These are phyloP conservation scores for Debaryomycetaceae sp. DNA, from an alignment of 1,139 yeast species.

Conservation along the genomic window DNA sequence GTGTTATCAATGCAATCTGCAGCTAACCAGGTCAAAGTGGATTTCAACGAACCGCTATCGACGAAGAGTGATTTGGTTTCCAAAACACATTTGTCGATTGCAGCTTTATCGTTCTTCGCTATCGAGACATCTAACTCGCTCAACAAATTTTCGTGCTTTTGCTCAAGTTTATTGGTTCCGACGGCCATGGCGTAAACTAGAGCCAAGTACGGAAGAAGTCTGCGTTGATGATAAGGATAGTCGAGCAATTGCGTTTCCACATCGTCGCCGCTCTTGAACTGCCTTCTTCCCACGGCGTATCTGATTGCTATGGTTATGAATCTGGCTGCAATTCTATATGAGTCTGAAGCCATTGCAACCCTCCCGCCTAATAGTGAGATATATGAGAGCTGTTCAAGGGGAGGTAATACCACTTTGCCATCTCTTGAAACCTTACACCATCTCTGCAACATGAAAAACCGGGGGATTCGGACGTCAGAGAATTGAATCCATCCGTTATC, in stretches of 20 bases:
- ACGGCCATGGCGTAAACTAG: slow-evolving; percentile 72
- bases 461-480: slow-evolving; percentile 75
- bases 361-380: slow-evolving; percentile 87
- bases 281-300: slow-evolving; percentile 87
- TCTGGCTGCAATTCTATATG: slow-evolving; percentile 76
- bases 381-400: slow-evolving; percentile 82
- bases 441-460: slow-evolving; percentile 78
- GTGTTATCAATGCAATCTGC: slow-evolving; percentile 79
- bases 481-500: slow-evolving; percentile 97
- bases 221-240: slow-evolving; percentile 82
- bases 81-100: slow-evolving; percentile 48
- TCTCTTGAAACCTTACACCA: slow-evolving; percentile 69
- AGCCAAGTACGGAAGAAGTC: slow-evolving; percentile 78
- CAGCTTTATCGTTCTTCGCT: slow-evolving; percentile 37
- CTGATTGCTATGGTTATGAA: slow-evolving; percentile 81
- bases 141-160: slow-evolving; percentile 51
- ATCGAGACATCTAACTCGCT: slow-evolving; percentile 54
- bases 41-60: slow-evolving; percentile 84
- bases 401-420: slow-evolving; percentile 71
- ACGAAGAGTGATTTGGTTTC: slow-evolving; percentile 77
- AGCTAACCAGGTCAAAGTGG: slow-evolving; percentile 85
- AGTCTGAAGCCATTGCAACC: slow-evolving; percentile 83
- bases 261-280: slow-evolving; percentile 51
- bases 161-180: slow-evolving; percentile 61
- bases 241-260: slow-evolving; percentile 67